Evolutionary conservation across 1,284 basidiomycete species (phyloP), one percentile per base, ranked within the genome.

Genomic region (Sphaerobolus stellatus): DNA sequence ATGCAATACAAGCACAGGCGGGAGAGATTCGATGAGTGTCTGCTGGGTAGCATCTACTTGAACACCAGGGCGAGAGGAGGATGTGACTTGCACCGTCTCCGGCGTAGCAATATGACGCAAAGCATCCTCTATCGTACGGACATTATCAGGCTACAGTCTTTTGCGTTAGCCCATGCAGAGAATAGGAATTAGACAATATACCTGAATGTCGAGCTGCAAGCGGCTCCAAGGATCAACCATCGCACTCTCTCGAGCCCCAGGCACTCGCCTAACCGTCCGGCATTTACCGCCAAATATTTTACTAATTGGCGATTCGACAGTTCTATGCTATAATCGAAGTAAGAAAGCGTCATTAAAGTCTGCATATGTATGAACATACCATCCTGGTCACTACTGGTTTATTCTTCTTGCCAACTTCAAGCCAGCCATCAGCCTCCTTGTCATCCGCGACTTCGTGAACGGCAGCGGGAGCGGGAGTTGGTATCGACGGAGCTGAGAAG

Each of bases 201-300:
- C 88, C 75, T 90, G 87, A 44, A 98, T 95, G 68, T 98, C 94
- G 14, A 99, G 77, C 64, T 92, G 83, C 4, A 98, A 71, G 8
- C 91, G 87, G 59, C 94, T 85, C 84, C 94, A 98, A 50, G 96
- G 95, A 70, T 98, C 95, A 28, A 96, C 80, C 25, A 93, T 86
- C 22, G 92, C 87, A 3, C 90, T 93, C 67, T 97, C 94, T 66
- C 87, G 86, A 60, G 92, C 84, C 13, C 86, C 86, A 1, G 94
- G 92, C 2, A 86, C 86, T 48, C 83, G 81, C 13, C 98, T 75
- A 2, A 92, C 87, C 28, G 91, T 92, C n/a, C 94, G 84, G 69
- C 95, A 88, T 64, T 92, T 94, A 34, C 95, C 94, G 29, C 94
- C 94, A 67, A 98, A 99, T 61, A 98, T 90, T 33, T 87, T 79